Evolutionary conservation across 768 basidiomycete species (phyloP).

Genomic region (Collybia nuda): DNA sequence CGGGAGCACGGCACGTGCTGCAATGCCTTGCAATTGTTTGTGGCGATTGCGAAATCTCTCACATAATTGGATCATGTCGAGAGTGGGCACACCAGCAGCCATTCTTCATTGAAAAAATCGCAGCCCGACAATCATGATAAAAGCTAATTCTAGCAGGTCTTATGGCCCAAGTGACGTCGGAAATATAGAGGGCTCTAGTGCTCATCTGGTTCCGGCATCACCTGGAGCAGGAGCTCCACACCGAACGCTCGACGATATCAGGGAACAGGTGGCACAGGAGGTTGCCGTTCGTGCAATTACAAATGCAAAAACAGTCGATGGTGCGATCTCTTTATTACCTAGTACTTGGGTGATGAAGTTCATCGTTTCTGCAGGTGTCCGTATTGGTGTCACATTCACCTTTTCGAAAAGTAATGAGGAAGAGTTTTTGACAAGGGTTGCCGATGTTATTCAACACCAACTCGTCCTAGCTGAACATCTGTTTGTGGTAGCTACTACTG

Average conservation of each 20-base stretch:
- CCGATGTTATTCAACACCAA: constrained; percentile 41
- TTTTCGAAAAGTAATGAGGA: constrained; percentile 59
- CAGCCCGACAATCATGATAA: too few relatives aligned
- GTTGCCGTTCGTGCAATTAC: constrained; percentile 55
- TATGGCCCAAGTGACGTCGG: neutral
- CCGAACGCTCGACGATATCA: constrained; percentile 62
- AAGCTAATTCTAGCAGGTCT: neutral
- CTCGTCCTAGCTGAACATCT: constrained; percentile 45
- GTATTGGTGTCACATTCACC: constrained; percentile 60
- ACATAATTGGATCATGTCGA: constrained; percentile 9
- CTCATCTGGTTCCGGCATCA: too few relatives aligned
- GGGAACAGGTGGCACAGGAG: constrained; percentile 56
- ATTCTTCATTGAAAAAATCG: too few relatives aligned
- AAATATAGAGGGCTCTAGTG: neutral
- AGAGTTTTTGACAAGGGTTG: constrained; percentile 55
- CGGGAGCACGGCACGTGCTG: too few relatives aligned
- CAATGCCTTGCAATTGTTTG: too few relatives aligned
- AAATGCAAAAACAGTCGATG: constrained; percentile 49
- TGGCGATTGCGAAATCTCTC: too few relatives aligned
- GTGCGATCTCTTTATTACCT: constrained; percentile 14
- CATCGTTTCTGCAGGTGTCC: constrained; percentile 34
- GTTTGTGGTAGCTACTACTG: constrained; percentile 55
- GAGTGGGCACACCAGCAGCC: too few relatives aligned
- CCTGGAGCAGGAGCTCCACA: constrained; percentile 12
- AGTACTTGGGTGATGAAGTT: neutral